A percentile compares a stretch with the other conserved stretches of the same genome.
Evolutionary conservation across 2,329 filamentous ascomycete species (phyloP).

Genomic region (Esteya vermicola): DNA sequence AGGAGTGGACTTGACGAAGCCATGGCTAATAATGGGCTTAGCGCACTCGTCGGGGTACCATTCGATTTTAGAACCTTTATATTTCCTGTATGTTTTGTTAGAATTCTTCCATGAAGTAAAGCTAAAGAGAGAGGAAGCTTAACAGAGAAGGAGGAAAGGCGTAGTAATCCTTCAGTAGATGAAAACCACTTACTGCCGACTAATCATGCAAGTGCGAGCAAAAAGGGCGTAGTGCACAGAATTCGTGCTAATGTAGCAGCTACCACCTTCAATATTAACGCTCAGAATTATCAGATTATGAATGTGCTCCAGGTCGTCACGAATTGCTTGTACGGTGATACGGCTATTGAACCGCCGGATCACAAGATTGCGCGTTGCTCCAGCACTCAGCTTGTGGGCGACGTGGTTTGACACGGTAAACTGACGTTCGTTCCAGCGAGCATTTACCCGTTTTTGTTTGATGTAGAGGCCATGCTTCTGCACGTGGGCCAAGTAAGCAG

Average conservation of each 20-base stretch:
- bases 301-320: conserved; percentile 68
- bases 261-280: conserved; percentile 41
- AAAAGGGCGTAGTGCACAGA: conserved; percentile 63
- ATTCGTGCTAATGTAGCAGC: conserved; percentile 60
- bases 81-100: conserved; percentile 30
- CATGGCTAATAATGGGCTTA: conserved; percentile 33
- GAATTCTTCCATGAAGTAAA: too few relatives aligned
- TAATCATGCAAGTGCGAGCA: conserved; percentile 67
- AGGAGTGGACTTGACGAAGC: too few relatives aligned
- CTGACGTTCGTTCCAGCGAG: conserved; percentile 58
- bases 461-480: conserved; percentile 55
- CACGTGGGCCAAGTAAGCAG: conserved; percentile 48
- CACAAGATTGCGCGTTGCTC: conserved; percentile 62
- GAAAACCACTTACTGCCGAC: conserved; percentile 34
- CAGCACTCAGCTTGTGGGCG: conserved; percentile 45
- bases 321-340: conserved; percentile 49
- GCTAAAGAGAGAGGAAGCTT: too few relatives aligned
- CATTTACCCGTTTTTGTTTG: conserved; percentile 51
- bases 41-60: conserved; percentile 63
- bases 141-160: too few relatives aligned
- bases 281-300: conserved; percentile 61
- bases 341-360: conserved; percentile 43
- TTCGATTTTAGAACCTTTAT: conserved; percentile 56
- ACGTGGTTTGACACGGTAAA: conserved; percentile 51
- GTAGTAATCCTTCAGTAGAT: too few relatives aligned